Conservation (phyloP, 352 stramenopile genomes). For the Globisporangium emineosum region DNA sequence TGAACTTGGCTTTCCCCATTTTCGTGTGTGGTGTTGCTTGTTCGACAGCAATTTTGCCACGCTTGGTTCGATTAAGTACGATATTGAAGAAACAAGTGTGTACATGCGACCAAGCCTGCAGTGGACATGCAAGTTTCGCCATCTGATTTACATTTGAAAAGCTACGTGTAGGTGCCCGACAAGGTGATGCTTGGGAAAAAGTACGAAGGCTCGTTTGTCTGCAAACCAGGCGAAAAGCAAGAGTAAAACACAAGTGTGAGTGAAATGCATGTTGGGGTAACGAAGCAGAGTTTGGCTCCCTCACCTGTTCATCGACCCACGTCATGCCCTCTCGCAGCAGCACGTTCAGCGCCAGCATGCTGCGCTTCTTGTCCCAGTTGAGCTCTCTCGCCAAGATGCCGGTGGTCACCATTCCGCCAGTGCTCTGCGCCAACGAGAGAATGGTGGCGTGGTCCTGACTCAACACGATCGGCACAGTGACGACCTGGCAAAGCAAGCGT, state of each 20-base stretch:
- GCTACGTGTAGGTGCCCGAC: conserved; percentile 69
- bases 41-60: no score
- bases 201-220: conserved; percentile 70
- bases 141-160: conserved; percentile 1
- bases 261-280: neutral
- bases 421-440: conserved; percentile 86
- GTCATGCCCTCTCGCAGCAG: conserved; percentile 95
- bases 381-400: conserved; percentile 79
- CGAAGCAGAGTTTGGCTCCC: neutral
- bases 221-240: neutral
- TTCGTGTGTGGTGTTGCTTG: neutral
- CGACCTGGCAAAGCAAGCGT: conserved; percentile 52
- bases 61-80: conserved; percentile 39
- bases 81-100: conserved; percentile 1
- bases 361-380: conserved; percentile 90
- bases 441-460: conserved; percentile 94
- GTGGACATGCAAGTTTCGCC: no score
- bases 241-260: neutral
- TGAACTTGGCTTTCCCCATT: conserved; percentile 58
- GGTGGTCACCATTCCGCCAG: conserved; percentile 85
- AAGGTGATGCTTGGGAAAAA: conserved; percentile 88
- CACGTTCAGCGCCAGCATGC: conserved; percentile 89
- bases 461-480: conserved; percentile 94
- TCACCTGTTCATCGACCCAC: conserved; percentile 93
- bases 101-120: no score